Percentiles rank a stretch among this genome's conserved stretches.
Conservation (phyloP, 2,329 filamentous ascomycete species). For the Colletotrichum coccodes region DNA sequence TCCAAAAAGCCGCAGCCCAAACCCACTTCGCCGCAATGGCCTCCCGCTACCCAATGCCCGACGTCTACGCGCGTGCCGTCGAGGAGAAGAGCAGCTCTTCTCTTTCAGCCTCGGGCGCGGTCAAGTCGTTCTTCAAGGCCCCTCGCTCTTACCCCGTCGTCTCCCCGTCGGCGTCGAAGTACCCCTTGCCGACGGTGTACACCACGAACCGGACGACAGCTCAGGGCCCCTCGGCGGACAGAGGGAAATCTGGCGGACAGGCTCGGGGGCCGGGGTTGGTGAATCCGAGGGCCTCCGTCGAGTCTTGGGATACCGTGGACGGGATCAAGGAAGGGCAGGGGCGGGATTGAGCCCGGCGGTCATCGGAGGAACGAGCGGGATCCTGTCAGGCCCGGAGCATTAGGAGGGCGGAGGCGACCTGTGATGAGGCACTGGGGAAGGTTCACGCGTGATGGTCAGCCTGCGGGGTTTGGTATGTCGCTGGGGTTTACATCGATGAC, state of each 20-base stretch:
- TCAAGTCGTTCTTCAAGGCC: conserved; percentile 8
- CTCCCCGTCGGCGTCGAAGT: background rate
- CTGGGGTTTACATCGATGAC: too few species aligned
- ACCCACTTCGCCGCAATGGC: background rate
- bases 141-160: background rate
- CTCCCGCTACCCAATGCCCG: conserved; percentile 18
- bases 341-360: background rate
- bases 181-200: conserved; percentile 5
- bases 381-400: too few species aligned
- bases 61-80: background rate
- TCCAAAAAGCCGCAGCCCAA: background rate
- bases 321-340: background rate
- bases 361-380: too few species aligned
- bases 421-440: too few species aligned
- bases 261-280: too few species aligned
- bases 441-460: too few species aligned
- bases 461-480: too few species aligned
- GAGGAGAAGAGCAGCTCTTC: background rate
- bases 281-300: background rate
- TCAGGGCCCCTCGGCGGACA: background rate
- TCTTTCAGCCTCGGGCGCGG: background rate
- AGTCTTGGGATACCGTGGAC: conserved; percentile 15
- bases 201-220: background rate
- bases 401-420: too few species aligned
- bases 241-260: background rate